phyloP scores from a whole-genome alignment of 2,329 filamentous ascomycete genomes.

The Talaromyces sp. region DNA sequence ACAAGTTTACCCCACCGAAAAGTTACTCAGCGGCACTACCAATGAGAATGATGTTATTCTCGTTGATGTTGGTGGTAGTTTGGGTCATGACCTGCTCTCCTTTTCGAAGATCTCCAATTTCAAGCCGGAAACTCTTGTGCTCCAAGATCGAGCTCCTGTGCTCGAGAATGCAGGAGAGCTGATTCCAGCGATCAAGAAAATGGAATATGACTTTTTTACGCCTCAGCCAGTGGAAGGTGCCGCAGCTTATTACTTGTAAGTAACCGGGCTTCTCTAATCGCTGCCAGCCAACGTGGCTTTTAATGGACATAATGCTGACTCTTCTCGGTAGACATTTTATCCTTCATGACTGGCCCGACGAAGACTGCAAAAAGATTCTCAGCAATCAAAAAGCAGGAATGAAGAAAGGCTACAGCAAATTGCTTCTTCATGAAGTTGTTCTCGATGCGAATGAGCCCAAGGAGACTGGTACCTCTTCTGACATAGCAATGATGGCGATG shows the following conservation, averaged over 20 bases:
- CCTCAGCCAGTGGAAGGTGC: conserved; percentile 46
- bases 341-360: conserved; percentile 38
- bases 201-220: conserved; percentile 48
- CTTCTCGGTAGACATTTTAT: conserved; percentile 26
- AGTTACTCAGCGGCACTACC: neutral
- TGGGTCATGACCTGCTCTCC: conserved; percentile 7
- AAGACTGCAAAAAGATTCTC: conserved; percentile 31
- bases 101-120: conserved; percentile 36
- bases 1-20: conserved; percentile 2
- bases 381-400: conserved; percentile 22
- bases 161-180: conserved; percentile 22
- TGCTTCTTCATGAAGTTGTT: conserved; percentile 31
- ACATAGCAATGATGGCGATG: conserved; percentile 16
- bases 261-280: too few species aligned
- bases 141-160: conserved; percentile 48
- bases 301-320: too few species aligned
- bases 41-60: conserved; percentile 8
- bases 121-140: conserved; percentile 40
- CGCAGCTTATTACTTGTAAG: conserved; percentile 12
- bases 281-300: too few species aligned
- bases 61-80: conserved; percentile 24
- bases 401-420: conserved; percentile 28
- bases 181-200: conserved; percentile 25
- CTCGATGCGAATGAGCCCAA: conserved; percentile 25
- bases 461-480: conserved; percentile 32